A percentile compares a stretch with the other conserved stretches of the same genome.
phyloP scores from a whole-genome alignment of 768 basidiomycete species.

The Tubosaeta brunneosetosa region DNA sequence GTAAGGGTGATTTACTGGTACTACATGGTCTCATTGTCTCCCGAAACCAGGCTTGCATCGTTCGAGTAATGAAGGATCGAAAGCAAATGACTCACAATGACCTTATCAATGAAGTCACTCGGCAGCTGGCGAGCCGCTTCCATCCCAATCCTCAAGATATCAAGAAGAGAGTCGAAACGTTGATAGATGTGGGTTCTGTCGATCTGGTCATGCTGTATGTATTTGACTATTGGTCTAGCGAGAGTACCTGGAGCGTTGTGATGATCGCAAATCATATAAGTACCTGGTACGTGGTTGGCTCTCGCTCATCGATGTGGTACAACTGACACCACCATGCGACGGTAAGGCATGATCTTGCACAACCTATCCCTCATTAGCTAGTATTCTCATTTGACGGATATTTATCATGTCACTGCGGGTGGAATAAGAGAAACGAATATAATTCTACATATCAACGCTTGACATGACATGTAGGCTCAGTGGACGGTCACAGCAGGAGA shows the following conservation, averaged over 20 bases:
- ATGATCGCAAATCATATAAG: constrained; percentile 84
- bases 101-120: constrained; percentile 85
- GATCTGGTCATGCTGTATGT: neutral
- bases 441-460: constrained; percentile 31
- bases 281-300: constrained; percentile 47
- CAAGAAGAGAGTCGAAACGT: constrained; percentile 88
- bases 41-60: constrained; percentile 84
- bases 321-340: neutral
- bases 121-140: constrained; percentile 81
- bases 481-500: constrained; percentile 2
- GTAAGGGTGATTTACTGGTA: constrained; percentile 37
- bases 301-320: neutral
- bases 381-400: neutral
- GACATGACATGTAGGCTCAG: constrained; percentile 33
- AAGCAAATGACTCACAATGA: constrained; percentile 87
- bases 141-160: constrained; percentile 79
- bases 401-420: neutral
- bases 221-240: constrained; percentile 43
- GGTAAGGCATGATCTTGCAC: constrained; percentile 24
- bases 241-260: constrained; percentile 90
- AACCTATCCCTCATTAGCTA: neutral
- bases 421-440: neutral
- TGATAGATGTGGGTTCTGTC: constrained; percentile 74
- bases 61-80: constrained; percentile 95
- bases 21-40: constrained; percentile 1